phyloP scores from a whole-genome alignment of 306 rosid species.

The Trifolium subterraneum region DNA sequence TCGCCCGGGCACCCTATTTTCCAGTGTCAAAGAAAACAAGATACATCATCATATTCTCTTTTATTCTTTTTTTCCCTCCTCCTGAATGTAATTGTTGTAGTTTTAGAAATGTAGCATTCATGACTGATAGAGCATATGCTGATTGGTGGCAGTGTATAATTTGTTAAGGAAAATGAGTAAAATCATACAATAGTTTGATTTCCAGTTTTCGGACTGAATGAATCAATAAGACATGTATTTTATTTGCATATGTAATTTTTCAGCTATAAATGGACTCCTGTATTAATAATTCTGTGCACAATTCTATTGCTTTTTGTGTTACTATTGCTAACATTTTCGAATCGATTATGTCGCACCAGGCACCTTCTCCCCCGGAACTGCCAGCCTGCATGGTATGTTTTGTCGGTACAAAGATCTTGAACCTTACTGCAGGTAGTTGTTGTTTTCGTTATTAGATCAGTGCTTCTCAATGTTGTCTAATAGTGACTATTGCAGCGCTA shows the following conservation, averaged over 20 bases:
- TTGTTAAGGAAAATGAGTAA: constrained; percentile 73
- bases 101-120: constrained; percentile 70
- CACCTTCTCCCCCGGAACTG: constrained; percentile 27
- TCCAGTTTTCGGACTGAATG: constrained; percentile 43
- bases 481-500: too few species aligned
- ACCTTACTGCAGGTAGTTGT: constrained; percentile 7
- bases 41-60: constrained; percentile 53
- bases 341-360: constrained; percentile 33
- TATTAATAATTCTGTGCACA: constrained; percentile 36
- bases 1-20: constrained; percentile 55
- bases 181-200: constrained; percentile 63
- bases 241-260: constrained; percentile 39
- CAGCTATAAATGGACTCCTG: constrained; percentile 41
- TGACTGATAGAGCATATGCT: constrained; percentile 71
- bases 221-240: constrained; percentile 49
- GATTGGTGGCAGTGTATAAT: constrained; percentile 81
- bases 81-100: constrained; percentile 76
- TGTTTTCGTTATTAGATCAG: neutral
- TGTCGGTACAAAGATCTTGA: constrained; percentile 6
- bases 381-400: constrained; percentile 32
- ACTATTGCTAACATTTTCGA: constrained; percentile 38
- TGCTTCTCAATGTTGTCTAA: neutral
- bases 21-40: constrained; percentile 61
- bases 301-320: constrained; percentile 26
- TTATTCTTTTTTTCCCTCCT: constrained; percentile 34